Conservation (phyloP, 2,329 filamentous ascomycete species). For the Tympanopsis confertula region DNA sequence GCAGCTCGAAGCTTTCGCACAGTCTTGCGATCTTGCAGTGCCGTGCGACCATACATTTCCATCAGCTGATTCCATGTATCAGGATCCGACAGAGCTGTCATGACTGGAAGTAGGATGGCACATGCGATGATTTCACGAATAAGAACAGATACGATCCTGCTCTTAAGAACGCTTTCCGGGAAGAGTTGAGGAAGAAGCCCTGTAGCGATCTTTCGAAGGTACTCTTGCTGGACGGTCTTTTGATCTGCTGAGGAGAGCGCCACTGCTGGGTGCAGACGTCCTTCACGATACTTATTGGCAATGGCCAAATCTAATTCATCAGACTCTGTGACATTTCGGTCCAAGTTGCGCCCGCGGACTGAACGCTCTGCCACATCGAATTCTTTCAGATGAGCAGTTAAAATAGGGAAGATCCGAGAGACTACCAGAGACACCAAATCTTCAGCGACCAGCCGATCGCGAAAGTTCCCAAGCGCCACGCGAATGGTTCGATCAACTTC, state of each 20-base stretch:
- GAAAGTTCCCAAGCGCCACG: constrained; percentile 57
- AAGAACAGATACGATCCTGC: constrained; percentile 68
- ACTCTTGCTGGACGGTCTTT: constrained; percentile 76
- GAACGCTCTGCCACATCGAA: constrained; percentile 82
- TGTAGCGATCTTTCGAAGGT: constrained; percentile 66
- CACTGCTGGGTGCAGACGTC: constrained; percentile 77
- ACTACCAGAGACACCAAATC: constrained; percentile 79
- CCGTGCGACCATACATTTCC: constrained; percentile 74
- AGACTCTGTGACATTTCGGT: constrained; percentile 83
- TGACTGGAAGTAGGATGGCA: constrained; percentile 72
- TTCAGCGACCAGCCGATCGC: constrained; percentile 59
- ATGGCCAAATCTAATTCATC: constrained; percentile 93
- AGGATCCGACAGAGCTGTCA: constrained; percentile 74
- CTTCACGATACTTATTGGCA: constrained; percentile 83
- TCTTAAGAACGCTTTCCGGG: constrained; percentile 62
- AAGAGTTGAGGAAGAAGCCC: constrained; percentile 65
- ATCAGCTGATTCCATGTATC: constrained; percentile 97
- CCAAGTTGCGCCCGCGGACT: constrained; percentile 78
- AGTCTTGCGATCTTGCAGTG: constrained; percentile 90
- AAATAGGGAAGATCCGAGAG: constrained; percentile 70
- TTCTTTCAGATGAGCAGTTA: constrained; percentile 80
- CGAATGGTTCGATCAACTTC: constrained; percentile 77
- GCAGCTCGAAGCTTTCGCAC: constrained; percentile 85
- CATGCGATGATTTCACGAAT: constrained; percentile 86
- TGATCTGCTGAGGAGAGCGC: constrained; percentile 74